Percentiles rank a stretch among this genome's conserved stretches.
phyloP scores from a whole-genome alignment of 768 basidiomycete genomes.

The Agaricus sinodeliciosus region DNA sequence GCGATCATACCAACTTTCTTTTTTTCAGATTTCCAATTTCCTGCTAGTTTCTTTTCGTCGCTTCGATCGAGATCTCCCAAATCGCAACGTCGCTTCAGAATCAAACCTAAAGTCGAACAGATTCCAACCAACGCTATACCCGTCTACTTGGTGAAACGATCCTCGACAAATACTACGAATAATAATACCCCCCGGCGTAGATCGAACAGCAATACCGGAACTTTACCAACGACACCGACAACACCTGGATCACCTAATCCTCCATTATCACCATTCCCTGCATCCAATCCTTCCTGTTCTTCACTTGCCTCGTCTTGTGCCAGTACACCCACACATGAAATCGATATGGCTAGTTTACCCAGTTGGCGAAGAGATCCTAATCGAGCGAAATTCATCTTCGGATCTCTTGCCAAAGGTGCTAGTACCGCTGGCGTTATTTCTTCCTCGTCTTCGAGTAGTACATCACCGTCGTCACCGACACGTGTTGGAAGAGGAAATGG shows the following conservation, averaged over 20 bases:
- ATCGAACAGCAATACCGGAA: not conserved
- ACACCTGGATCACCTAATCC: not conserved
- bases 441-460: not conserved
- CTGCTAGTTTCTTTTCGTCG: not conserved
- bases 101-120: not conserved
- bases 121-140: not conserved
- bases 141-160: not conserved
- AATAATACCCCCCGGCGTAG: not conserved
- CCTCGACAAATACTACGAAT: not conserved
- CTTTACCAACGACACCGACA: not conserved
- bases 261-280: not conserved
- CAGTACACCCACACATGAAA: not conserved
- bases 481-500: no score
- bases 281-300: not conserved
- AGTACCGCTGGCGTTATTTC: not conserved
- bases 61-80: not conserved
- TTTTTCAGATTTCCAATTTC: not conserved
- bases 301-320: not conserved
- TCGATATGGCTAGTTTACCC: not conserved
- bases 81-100: not conserved
- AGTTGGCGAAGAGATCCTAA: slow-evolving; percentile 3
- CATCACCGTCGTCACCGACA: no score
- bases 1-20: not conserved
- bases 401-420: not conserved
- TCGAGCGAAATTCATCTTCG: slow-evolving; percentile 1